phyloP scores from a whole-genome alignment of 2,329 filamentous ascomycete species.

The Pestalotiopsis sp. region DNA sequence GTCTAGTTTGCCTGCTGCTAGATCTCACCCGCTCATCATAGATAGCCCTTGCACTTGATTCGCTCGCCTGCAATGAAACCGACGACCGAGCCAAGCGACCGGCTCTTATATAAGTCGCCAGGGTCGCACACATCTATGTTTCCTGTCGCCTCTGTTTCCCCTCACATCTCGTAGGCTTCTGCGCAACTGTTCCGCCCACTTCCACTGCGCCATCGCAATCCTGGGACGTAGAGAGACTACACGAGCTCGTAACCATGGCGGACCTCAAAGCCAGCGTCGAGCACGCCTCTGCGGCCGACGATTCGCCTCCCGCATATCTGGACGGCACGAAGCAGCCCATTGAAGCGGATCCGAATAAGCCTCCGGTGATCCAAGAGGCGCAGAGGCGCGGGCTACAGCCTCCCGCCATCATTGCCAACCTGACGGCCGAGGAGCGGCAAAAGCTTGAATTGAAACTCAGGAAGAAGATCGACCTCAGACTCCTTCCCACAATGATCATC shows the following conservation, averaged over 20 bases:
- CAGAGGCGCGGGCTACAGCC: constrained; percentile 27
- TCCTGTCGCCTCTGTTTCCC: not conserved
- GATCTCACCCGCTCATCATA: not conserved
- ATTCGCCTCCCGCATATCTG: constrained; percentile 3
- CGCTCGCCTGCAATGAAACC: constrained; percentile 14
- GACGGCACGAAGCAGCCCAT: constrained; percentile 6
- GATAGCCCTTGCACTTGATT: not conserved
- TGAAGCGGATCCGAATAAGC: not conserved
- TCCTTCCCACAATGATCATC: constrained; percentile 68
- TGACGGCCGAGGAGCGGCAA: constrained; percentile 53
- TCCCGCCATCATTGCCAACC: constrained; percentile 39
- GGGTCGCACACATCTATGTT: not conserved
- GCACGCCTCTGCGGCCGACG: constrained; percentile 13
- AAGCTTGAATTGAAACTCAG: constrained; percentile 58
- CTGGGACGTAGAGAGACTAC: not conserved
- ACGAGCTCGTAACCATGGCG: constrained; percentile 2
- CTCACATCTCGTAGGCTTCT: not conserved
- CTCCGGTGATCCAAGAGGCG: constrained; percentile 15
- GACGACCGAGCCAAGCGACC: not conserved
- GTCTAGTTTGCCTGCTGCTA: not conserved
- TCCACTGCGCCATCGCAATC: not conserved
- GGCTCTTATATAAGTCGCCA: not conserved
- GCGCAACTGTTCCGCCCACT: not conserved
- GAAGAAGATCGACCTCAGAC: constrained; percentile 65
- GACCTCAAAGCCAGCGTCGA: constrained; percentile 15